Percentiles rank a stretch among this genome's conserved stretches.
Conservation (phyloP, 345 rosid genomes). For the Nephelium lappaceum region DNA sequence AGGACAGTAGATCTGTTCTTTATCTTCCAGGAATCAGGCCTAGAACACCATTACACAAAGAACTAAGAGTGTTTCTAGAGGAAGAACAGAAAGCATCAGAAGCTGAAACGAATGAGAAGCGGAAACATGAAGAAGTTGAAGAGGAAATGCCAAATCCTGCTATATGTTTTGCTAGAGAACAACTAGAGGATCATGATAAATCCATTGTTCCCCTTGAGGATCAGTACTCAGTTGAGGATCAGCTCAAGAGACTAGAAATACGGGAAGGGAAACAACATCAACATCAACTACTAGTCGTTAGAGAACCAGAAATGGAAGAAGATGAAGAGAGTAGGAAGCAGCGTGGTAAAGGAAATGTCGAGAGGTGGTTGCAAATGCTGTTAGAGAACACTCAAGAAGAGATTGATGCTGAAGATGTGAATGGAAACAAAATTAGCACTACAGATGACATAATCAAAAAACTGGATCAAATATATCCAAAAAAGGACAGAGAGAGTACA, state of each 20-base stretch:
- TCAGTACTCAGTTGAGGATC: conserved; percentile 32
- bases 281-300: conserved; percentile 31
- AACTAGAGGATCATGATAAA: conserved; percentile 35
- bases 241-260: conserved; percentile 45
- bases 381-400: conserved; percentile 55
- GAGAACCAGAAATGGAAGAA: conserved; percentile 60
- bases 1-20: conserved; percentile 49
- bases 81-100: conserved; percentile 71
- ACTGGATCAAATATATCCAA: conserved; percentile 59
- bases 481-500: conserved; percentile 34
- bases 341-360: conserved; percentile 91
- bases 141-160: conserved; percentile 31
- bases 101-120: conserved; percentile 37
- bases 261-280: conserved; percentile 45
- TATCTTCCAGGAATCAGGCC: conserved; percentile 68
- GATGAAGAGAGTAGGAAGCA: conserved; percentile 74
- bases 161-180: conserved; percentile 25
- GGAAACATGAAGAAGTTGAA: conserved; percentile 42
- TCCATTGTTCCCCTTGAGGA: conserved; percentile 39
- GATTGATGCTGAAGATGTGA: conserved; percentile 33
- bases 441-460: conserved; percentile 58
- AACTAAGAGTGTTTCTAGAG: conserved; percentile 64
- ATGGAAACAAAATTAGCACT: conserved; percentile 31
- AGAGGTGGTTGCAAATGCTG: conserved; percentile 89
- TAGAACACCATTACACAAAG: conserved; percentile 57